phyloP scores from a whole-genome alignment of 495 filamentous ascomycete species.

The Penicillium simplicissimum region DNA sequence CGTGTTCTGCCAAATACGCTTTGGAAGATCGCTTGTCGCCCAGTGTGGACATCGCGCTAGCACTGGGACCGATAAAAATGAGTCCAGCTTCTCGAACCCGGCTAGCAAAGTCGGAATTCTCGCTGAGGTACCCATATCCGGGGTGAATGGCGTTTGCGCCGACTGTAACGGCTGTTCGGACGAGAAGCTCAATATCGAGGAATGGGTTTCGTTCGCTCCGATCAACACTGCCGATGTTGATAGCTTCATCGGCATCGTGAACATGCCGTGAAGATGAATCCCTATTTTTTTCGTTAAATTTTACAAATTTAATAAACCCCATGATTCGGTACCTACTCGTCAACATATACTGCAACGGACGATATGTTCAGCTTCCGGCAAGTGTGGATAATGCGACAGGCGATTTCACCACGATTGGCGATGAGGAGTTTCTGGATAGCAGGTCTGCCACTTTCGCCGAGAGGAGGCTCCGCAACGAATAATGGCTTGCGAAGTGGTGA shows the following conservation, averaged over 20 bases:
- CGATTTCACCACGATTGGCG: conserved; percentile 57
- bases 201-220: conserved; percentile 49
- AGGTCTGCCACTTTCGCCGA: conserved; percentile 14
- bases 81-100: conserved; percentile 45
- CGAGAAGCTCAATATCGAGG: conserved; percentile 80
- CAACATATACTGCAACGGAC: conserved; percentile 49
- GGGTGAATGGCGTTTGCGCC: conserved; percentile 65
- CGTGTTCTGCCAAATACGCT: conserved; percentile 22
- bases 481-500: conserved; percentile 17
- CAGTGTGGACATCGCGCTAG: conserved; percentile 43
- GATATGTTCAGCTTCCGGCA: conserved; percentile 39
- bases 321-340: conserved; percentile 32
- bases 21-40: conserved; percentile 55
- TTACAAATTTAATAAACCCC: background rate
- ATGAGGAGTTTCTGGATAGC: conserved; percentile 27
- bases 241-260: conserved; percentile 24
- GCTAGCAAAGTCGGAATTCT: conserved; percentile 49
- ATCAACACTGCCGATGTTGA: conserved; percentile 27
- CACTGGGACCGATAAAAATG: conserved; percentile 52
- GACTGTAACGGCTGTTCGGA: conserved; percentile 67
- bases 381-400: conserved; percentile 44
- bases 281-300: conserved; percentile 2
- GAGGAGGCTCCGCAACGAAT: conserved; percentile 19
- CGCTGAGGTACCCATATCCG: conserved; percentile 59
- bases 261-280: conserved; percentile 27